Evolutionary conservation across 805 yeast genomes (phyloP).

Genomic region (Ogataea neopini): DNA sequence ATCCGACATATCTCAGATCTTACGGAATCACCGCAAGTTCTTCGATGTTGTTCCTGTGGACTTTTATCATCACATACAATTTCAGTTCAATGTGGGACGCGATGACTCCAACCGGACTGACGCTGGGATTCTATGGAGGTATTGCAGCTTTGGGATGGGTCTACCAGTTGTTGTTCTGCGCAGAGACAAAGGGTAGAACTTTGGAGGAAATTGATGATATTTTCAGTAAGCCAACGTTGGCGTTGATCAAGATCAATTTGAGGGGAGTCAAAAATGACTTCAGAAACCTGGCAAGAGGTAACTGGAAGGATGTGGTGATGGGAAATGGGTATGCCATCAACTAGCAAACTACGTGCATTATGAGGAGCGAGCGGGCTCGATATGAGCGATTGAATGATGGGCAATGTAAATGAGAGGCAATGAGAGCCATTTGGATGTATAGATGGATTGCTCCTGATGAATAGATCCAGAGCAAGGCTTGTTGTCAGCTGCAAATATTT

Average conservation of each 20-base stretch:
- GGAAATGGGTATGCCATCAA: conserved; percentile 3
- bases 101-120: conserved; percentile 61
- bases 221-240: conserved; percentile 49
- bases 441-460: too few relatives aligned
- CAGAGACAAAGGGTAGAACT: conserved; percentile 71
- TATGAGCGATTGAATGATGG: too few relatives aligned
- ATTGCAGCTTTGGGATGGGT: conserved; percentile 58
- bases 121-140: conserved; percentile 69
- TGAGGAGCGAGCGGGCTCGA: too few relatives aligned
- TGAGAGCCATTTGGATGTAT: too few relatives aligned
- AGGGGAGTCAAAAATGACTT: conserved; percentile 24
- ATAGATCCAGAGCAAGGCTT: too few relatives aligned
- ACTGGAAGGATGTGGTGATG: conserved; percentile 13
- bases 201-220: conserved; percentile 71
- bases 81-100: conserved; percentile 56
- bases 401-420: too few relatives aligned
- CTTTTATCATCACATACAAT: conserved; percentile 64
- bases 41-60: conserved; percentile 59
- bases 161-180: conserved; percentile 59
- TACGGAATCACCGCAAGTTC: conserved; percentile 65
- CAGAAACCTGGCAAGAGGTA: conserved; percentile 22
- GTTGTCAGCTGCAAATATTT: too few relatives aligned
- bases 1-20: conserved; percentile 58
- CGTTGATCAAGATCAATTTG: conserved; percentile 39
- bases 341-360: too few relatives aligned